phyloP scores from a whole-genome alignment of 1,139 yeast species.

The Sugiyamaella japonica region DNA sequence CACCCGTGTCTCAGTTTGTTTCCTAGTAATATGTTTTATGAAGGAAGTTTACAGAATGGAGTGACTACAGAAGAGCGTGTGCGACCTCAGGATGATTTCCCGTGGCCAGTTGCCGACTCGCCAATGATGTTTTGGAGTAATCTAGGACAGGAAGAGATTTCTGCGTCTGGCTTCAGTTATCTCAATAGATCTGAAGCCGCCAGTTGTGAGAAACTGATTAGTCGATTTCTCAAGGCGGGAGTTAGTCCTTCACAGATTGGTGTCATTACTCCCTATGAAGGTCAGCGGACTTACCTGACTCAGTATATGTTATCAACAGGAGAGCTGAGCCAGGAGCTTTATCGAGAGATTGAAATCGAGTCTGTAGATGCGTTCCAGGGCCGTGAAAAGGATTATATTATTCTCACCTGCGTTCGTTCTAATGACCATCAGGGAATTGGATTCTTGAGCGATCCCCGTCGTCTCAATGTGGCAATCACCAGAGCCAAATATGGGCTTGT shows the following conservation, averaged over 20 bases:
- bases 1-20: conserved; percentile 85
- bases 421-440: conserved; percentile 83
- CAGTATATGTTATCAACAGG: conserved; percentile 80
- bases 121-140: conserved; percentile 98
- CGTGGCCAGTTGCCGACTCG: conserved; percentile 80
- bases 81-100: conserved; percentile 59
- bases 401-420: conserved; percentile 88
- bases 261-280: conserved; percentile 92
- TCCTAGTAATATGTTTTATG: conserved; percentile 90
- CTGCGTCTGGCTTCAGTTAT: conserved; percentile 80
- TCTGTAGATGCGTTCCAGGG: conserved; percentile 98
- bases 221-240: conserved; percentile 76
- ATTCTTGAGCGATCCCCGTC: conserved; percentile 82
- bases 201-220: conserved; percentile 80
- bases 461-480: conserved; percentile 89
- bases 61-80: conserved; percentile 74
- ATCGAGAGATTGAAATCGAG: conserved; percentile 78
- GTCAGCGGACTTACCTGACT: conserved; percentile 80
- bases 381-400: conserved; percentile 87
- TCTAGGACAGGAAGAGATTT: conserved; percentile 85
- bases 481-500: conserved; percentile 86
- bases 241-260: conserved; percentile 81
- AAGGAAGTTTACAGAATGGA: conserved; percentile 89
- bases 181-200: conserved; percentile 88
- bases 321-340: conserved; percentile 59